These are phyloP conservation scores for Tylopilus felleus DNA, from an alignment of 768 basidiomycete genomes.

Conservation along the genomic window DNA sequence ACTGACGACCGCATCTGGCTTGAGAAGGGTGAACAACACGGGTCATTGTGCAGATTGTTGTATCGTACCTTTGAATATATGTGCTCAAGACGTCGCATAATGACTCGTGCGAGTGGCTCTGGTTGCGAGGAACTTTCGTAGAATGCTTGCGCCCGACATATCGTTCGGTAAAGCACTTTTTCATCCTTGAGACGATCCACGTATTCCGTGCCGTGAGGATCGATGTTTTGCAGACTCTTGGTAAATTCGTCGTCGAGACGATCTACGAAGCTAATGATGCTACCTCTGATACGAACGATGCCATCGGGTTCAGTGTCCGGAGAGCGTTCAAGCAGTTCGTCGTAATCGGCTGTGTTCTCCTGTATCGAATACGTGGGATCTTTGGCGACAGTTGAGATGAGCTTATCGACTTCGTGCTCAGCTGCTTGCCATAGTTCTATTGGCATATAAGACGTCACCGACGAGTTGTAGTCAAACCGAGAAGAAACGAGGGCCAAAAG, in stretches of 20 bases:
- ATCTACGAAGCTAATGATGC: slow-evolving; percentile 94
- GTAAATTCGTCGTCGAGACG: slow-evolving; percentile 98
- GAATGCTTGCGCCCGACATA: slow-evolving; percentile 87
- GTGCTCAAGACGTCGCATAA: slow-evolving; percentile 95
- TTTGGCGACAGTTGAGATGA: slow-evolving; percentile 72
- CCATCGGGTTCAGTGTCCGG: slow-evolving; percentile 70
- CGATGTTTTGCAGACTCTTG: slow-evolving; percentile 94
- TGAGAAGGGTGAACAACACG: slow-evolving; percentile 9
- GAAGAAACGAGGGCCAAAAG: slow-evolving; percentile 91
- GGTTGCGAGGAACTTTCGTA: slow-evolving; percentile 78
- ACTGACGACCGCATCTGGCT: slow-evolving; percentile 92
- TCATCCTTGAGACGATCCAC: slow-evolving; percentile 96
- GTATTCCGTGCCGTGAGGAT: slow-evolving; percentile 99
- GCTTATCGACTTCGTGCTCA: slow-evolving; percentile 83
- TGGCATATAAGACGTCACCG: slow-evolving; percentile 84
- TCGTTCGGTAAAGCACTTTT: slow-evolving; percentile 88
- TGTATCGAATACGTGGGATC: slow-evolving; percentile 81
- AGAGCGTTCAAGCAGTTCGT: slow-evolving; percentile 80
- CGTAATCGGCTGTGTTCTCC: slow-evolving; percentile 85
- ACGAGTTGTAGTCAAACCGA: slow-evolving; percentile 95
- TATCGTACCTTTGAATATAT: slow-evolving; percentile 88
- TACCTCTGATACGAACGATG: slow-evolving; percentile 85
- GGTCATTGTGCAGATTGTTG: not conserved
- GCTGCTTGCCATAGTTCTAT: slow-evolving; percentile 87
- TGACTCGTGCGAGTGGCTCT: slow-evolving; percentile 80